A percentile compares a stretch with the other conserved stretches of the same genome.
Evolutionary conservation across 108 stramenopile species (phyloP).

Genomic region (Pseudonitzschia delicatissima): DNA sequence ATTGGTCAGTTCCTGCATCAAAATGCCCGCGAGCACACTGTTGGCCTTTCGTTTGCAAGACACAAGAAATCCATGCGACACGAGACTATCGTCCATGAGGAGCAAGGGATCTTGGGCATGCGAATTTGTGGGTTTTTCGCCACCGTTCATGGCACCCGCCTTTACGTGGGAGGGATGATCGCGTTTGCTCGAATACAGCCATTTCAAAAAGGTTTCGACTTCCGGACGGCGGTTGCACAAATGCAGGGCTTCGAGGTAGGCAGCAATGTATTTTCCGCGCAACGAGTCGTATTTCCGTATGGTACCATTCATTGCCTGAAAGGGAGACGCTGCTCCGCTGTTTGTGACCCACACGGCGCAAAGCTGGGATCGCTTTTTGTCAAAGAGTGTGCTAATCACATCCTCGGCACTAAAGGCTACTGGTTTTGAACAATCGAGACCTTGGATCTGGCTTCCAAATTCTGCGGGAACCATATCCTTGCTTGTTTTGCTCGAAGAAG

Average conservation of each 20-base stretch:
- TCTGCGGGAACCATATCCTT: constrained; percentile 41
- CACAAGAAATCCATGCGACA: constrained; percentile 41
- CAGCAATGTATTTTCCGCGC: constrained; percentile 73
- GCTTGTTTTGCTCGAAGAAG: constrained; percentile 42
- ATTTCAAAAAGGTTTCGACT: constrained; percentile 60
- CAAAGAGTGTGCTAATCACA: constrained; percentile 65
- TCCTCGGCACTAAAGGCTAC: constrained; percentile 51
- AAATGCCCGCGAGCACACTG: constrained; percentile 51
- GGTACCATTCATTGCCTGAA: constrained; percentile 70
- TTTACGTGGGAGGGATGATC: constrained; percentile 73
- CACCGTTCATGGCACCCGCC: constrained; percentile 55
- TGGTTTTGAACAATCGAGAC: constrained; percentile 45
- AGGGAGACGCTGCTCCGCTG: constrained; percentile 50
- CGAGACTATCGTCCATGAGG: constrained; percentile 13
- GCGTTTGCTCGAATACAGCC: constrained; percentile 39
- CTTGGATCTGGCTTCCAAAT: constrained; percentile 44
- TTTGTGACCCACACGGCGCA: constrained; percentile 87
- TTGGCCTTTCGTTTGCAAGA: constrained; percentile 57
- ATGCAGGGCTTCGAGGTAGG: constrained; percentile 58
- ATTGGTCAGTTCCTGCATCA: constrained; percentile 49
- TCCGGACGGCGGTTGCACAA: constrained; percentile 41
- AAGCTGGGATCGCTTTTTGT: constrained; percentile 70
- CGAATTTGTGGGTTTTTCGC: constrained; percentile 38
- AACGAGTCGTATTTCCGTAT: constrained; percentile 80
- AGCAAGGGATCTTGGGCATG: constrained; percentile 56